These are phyloP conservation scores for Paramecium sexaurelia DNA, from an alignment of 73 alveolate genomes.

Conservation along the genomic window DNA sequence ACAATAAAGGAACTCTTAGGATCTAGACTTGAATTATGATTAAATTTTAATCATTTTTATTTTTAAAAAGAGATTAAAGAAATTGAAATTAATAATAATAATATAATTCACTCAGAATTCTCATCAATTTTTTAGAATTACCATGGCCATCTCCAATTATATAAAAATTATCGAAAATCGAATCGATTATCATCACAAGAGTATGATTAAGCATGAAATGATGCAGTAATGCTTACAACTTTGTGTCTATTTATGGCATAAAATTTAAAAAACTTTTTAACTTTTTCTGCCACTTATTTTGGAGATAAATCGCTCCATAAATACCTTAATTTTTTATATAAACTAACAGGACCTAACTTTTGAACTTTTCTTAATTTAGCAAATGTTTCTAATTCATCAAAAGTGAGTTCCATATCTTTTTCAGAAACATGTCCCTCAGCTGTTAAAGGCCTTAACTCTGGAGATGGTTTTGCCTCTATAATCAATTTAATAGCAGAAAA, in stretches of 20 bases:
- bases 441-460: slow-evolving; percentile 57
- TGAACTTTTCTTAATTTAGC: slow-evolving; percentile 81
- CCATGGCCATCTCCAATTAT: slow-evolving; percentile 81
- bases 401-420: slow-evolving; percentile 93
- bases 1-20: neutral
- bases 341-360: slow-evolving; percentile 89
- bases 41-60: neutral
- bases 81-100: neutral
- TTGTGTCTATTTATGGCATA: slow-evolving; percentile 84
- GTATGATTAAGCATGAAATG: slow-evolving; percentile 91
- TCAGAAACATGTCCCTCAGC: slow-evolving; percentile 67
- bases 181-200: slow-evolving; percentile 95
- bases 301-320: slow-evolving; percentile 80
- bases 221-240: slow-evolving; percentile 86
- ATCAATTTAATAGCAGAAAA: slow-evolving; percentile 65
- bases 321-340: slow-evolving; percentile 77
- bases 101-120: slow-evolving; percentile 57
- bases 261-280: slow-evolving; percentile 84
- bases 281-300: slow-evolving; percentile 83
- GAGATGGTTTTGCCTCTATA: slow-evolving; percentile 50
- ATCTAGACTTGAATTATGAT: neutral
- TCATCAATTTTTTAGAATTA: slow-evolving; percentile 88
- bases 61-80: neutral
- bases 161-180: slow-evolving; percentile 86
- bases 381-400: slow-evolving; percentile 81